Evolutionary conservation across 2,329 filamentous ascomycete species (phyloP), one percentile per base, ranked within the genome.

Genomic region (Diaporthe capsici): DNA sequence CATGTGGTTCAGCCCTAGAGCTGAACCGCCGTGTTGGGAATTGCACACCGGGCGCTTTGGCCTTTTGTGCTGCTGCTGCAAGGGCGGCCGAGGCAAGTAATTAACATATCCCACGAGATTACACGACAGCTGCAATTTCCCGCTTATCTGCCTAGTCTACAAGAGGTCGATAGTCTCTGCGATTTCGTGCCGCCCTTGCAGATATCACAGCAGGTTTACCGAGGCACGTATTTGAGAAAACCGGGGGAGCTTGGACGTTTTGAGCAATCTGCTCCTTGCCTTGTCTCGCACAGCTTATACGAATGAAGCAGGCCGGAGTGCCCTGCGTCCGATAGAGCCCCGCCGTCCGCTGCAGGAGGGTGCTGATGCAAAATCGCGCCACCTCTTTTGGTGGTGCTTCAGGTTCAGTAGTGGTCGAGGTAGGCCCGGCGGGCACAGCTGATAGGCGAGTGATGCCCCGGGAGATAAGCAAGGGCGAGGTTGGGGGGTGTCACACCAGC

Each of bases 71-170:
- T n/a, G 28, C 31, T n/a, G 28, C 42, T 34, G 61, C 42, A 22
- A 44, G n/a, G 5, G 63, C 28, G 17, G 20, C 63, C 63, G 47
- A 51, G 42, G 22, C 12, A 17, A 31, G 20, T 39, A 39, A 71
- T 72, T 17, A 25, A 20, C 72, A 10, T 53, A 44, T 34, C 44
- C 44, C 9, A 37, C 25, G 34, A 61, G 49, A 42, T 51, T 47
- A 31, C 58, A 73, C 71, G 34, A n/a, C 42, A 65, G 34, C 49
- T 65, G 47, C 47, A 73, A 73, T 73, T 53, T 73, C 71, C 71
- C 44, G 31, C 37, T 15, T 44, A 51, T 42, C 71, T 31, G 39
- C 7, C 8, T 57, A 31, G 39, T 7, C 39, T 13, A 31, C 37
- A 22, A 49, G 60, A 6, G 31, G 61, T 22, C 42, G 28, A 37